Base-by-base conservation (phyloP, 805 yeast species). In the Candida palmyrensis region DNA sequence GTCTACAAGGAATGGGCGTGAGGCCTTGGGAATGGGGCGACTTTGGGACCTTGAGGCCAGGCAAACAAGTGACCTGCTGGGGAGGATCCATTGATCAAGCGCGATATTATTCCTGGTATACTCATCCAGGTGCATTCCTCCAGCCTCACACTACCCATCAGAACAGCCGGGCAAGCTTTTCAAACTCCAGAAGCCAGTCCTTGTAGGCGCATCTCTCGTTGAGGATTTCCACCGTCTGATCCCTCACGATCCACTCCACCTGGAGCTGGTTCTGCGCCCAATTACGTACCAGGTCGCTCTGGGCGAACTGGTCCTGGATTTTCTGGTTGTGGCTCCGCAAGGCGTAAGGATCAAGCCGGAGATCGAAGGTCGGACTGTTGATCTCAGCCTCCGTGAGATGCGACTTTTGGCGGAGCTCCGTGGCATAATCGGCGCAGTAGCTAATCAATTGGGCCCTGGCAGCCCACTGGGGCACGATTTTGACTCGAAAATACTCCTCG, bases 291-390 rank as follows among this genome's bases (percentile, higher is more conserved):
- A 47, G 33, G 22, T 56, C 61, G 29, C 59, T 50, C 18, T 47
- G 42, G 3, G 44, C 36, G 27, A 38, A 57, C 33, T 47, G 57
- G 10, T 45, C 40, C n/a, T 51, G 43, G 3, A 53, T 13, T 19
- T 39, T 31, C 14, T 48, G 46, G 7, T 44, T 46, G 27, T 54
- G 45, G 32, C 48, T 42, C 32, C 44, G 49, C 16, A 40, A 36
- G 5, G 71, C 69, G 30, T 66, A 66, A 0, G 72, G 72, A 37
- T 66, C 67, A 2, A 51, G 36, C 19, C 68, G 43, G 26, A 62
- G 47, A 35, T 63, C 63, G 28, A 49, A 53, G 13, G 22, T 12
- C 13, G 27, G 42, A 8, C 32, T 25, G 12, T 7, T 13, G 14
- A 19, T 26, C 4, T 29, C 29, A 25, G 21, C 18, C 30, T 30